These are phyloP conservation scores for Neopestalotiopsis clavispora DNA, from an alignment of 2,329 filamentous ascomycete genomes.

Conservation along the genomic window DNA sequence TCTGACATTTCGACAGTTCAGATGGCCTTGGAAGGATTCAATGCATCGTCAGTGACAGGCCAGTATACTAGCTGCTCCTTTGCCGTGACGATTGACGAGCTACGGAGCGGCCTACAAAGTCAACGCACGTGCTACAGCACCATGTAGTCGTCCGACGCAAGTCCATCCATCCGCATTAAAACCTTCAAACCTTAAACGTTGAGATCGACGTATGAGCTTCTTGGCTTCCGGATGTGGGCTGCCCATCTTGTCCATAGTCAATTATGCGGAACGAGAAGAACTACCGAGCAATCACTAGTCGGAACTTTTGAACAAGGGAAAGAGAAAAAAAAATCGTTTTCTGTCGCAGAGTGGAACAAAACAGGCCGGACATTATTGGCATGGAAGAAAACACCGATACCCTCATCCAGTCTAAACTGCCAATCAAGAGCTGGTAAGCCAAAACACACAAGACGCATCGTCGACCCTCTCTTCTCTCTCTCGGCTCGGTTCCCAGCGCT, in stretches of 20 bases:
- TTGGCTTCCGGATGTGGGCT: constrained; percentile 4
- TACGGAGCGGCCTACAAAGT: neutral
- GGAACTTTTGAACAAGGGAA: neutral
- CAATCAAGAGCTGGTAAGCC: neutral
- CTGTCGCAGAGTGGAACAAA: neutral
- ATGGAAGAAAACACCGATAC: neutral
- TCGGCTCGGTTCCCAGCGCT: neutral
- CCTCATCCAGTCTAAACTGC: neutral
- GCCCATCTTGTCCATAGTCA: neutral
- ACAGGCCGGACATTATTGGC: neutral
- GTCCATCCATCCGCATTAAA: constrained; percentile 3
- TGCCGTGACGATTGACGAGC: neutral
- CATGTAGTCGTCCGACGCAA: neutral
- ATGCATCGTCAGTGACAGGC: neutral
- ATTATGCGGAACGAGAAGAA: neutral
- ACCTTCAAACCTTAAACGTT: constrained; percentile 11
- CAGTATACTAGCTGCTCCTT: neutral
- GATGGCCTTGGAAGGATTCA: neutral
- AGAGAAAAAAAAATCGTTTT: neutral
- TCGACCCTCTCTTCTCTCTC: neutral
- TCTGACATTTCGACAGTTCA: neutral
- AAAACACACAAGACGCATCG: neutral
- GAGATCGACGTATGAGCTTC: constrained; percentile 5
- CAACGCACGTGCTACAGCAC: neutral
- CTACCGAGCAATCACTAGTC: neutral